Base-by-base conservation (phyloP, 177 flowering plant species). In the Vitis hybrid region DNA sequence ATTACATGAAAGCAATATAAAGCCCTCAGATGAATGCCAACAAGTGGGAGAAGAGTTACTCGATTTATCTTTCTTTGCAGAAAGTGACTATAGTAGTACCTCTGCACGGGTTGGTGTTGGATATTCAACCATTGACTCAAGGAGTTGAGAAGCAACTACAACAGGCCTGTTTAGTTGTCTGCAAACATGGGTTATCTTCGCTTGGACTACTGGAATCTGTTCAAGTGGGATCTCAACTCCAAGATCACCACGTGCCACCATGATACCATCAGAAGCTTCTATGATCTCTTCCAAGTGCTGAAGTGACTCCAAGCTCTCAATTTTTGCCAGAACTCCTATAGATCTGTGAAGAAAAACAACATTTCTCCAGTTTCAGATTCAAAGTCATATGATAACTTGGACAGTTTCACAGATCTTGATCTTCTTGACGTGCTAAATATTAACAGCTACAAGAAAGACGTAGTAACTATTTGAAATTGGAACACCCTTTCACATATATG, bases 31-130 rank as follows among this genome's bases (percentile, higher is more conserved):
- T 41, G 46, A 9, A 41, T 8, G 46, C 7, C 46, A 41, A 41
- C 8, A 8, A 41, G 9, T 41, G 46, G 46, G 7, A 41, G 46
- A 41, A 41, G 46, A 41, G 7, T 41, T 41, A 51, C 2, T 65
- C 10, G 18, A 4, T 21, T n/a, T 41, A 24, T 41, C 35, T n/a
- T 63, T 13, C 18, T 46, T 63, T 9, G 18, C 32, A 30, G 27
- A 57, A 41, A 20, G 4, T 30, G 46, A 13, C 7, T 61, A 50
- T 11, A 30, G 9, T 46, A 66, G 71, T 86, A 91, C 97, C 94
- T 93, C 98, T 46, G 98, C 98, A 51, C 98, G 89, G 57, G 98
- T 91, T 71, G 98, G 98, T 3, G 84, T 91, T 17, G 98, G 98
- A 81, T 82, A 91, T 79, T 91, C 97, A 67, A 91, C 76, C 98